Base-by-base conservation (phyloP, 1,139 yeast genomes). In the Pichia inconspicua region DNA sequence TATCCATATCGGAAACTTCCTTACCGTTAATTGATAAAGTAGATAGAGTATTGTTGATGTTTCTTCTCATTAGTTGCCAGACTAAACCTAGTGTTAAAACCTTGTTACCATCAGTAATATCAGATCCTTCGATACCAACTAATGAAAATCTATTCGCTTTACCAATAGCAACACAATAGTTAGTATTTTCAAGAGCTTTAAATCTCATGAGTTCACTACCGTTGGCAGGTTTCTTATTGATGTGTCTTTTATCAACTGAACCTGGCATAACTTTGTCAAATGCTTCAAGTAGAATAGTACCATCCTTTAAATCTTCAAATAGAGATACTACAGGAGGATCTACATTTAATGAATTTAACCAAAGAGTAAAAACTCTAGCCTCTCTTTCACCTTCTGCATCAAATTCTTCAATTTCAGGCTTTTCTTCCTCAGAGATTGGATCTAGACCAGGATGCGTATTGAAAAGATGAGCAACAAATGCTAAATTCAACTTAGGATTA, bases 331-430 rank as follows among this genome's bases (percentile, higher is more conserved):
- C 90, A 27, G 96, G 87, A 30, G 97, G 97, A 55, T 90, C 94
- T 17, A 92, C 97, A 59, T 94, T 97, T 61, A 92, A 77, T 1
- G 97, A 88, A 68, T 92, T 92, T 63, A 92, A 79, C 98, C 98
- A 92, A 60, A 92, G 73, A 12, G 98, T 94, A 69, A 92, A 92
- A 5, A 92, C 99, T 66, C 99, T 81, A 1, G 98, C 98, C 71
- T 92, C 99, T 71, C 98, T 84, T 71, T 92, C 99, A 54, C 99
- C 99, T 70, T 94, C 98, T 17, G 98, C 98, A 66, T 92, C 99
- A 62, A 94, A 92, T 58, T 89, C 98, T 66, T 84, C 92, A 58
- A 90, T 86, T 62, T 84, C 94, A 30, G 86, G 84, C 61, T 82
- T 84, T 66, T 92, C 98, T 52, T 75, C 79, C 67, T 92, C 98